phyloP scores from a whole-genome alignment of 495 filamentous ascomycete species.

The Penicillium flavigenum region DNA sequence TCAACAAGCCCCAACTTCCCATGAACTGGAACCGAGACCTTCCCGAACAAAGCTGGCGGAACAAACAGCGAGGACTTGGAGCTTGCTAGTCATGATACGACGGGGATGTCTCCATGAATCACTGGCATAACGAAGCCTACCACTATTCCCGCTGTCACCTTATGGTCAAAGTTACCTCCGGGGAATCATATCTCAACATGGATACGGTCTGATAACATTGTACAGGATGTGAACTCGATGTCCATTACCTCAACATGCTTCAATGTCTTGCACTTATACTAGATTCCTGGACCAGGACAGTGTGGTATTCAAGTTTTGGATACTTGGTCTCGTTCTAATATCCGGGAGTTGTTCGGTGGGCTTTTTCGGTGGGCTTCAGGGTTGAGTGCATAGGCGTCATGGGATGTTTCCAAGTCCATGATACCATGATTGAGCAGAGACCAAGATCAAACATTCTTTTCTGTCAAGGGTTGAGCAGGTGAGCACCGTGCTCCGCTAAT shows the following conservation, averaged over 20 bases:
- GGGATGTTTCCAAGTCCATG: neutral
- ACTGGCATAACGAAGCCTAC: neutral
- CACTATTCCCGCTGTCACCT: neutral
- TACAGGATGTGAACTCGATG: neutral
- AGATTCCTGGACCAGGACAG: neutral
- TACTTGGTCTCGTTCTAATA: neutral
- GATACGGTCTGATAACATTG: neutral
- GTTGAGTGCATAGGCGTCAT: neutral
- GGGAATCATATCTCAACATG: neutral
- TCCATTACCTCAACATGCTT: neutral
- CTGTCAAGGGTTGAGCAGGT: neutral
- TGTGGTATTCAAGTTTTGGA: neutral
- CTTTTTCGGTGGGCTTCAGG: neutral
- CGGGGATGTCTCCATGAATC: neutral
- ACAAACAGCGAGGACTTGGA: neutral
- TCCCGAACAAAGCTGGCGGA: neutral
- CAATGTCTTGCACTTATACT: neutral
- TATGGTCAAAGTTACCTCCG: neutral
- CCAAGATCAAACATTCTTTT: neutral
- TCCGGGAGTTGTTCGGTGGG: neutral
- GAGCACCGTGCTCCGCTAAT: neutral
- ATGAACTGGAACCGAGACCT: neutral
- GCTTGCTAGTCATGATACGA: neutral
- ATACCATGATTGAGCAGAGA: neutral
- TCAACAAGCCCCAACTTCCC: neutral